These are phyloP conservation scores for Phellopilus nigrolimitatus DNA, from an alignment of 1,284 basidiomycete species.

Conservation along the genomic window DNA sequence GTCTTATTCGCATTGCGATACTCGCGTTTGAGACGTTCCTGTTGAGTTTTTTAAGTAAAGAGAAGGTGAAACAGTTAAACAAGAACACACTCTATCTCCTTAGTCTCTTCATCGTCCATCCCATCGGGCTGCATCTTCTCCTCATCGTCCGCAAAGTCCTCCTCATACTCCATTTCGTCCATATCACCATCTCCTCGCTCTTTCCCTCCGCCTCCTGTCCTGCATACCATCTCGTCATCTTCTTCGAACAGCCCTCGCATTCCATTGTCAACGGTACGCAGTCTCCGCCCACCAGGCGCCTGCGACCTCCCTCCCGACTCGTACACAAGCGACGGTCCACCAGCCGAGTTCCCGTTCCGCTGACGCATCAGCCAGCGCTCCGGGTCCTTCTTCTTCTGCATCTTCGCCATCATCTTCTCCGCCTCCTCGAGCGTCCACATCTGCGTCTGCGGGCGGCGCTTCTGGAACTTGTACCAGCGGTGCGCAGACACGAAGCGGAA, in stretches of 20 bases:
- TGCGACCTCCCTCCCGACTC: conserved; percentile 39
- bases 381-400: conserved; percentile 66
- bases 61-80: not conserved
- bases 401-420: conserved; percentile 55
- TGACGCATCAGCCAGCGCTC: conserved; percentile 62
- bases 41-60: conserved; percentile 9
- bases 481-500: conserved; percentile 85
- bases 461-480: conserved; percentile 88
- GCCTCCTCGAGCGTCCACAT: conserved; percentile 69
- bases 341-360: conserved; percentile 50
- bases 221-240: conserved; percentile 56
- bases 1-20: conserved; percentile 74
- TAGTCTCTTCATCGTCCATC: conserved; percentile 76
- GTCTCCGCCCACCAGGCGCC: conserved; percentile 57
- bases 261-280: conserved; percentile 61
- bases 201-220: conserved; percentile 40
- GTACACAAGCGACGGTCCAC: conserved; percentile 41
- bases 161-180: conserved; percentile 81
- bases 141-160: conserved; percentile 84
- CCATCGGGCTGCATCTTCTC: conserved; percentile 70
- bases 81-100: conserved; percentile 70
- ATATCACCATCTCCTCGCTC: conserved; percentile 66
- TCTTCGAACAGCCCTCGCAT: conserved; percentile 59
- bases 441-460: conserved; percentile 58
- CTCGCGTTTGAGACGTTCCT: conserved; percentile 83